Conservation (phyloP, 2,329 filamentous ascomycete genomes). For the Botrytis fragariae region DNA sequence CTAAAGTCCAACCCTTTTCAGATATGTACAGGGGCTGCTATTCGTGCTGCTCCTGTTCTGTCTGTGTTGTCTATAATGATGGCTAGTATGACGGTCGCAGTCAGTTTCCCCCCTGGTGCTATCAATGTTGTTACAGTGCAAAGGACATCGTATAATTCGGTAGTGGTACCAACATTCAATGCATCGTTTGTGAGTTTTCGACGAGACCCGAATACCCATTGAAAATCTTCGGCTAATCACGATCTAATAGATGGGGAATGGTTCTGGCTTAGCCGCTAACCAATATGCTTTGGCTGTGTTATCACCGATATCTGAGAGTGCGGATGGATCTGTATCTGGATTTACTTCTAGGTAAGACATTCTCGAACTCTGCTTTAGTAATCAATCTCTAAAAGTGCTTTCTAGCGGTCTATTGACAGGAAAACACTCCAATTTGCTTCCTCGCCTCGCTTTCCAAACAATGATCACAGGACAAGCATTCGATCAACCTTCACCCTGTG, state of each 20-base stretch:
- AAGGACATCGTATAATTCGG: constrained; percentile 1
- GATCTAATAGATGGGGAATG: constrained; percentile 30
- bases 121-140: constrained; percentile 25
- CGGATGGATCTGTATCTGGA: constrained; percentile 21
- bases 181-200: constrained; percentile 28
- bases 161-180: constrained; percentile 28
- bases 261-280: constrained; percentile 24
- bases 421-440: constrained; percentile 21
- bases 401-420: background rate
- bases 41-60: constrained; percentile 26
- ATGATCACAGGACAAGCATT: constrained; percentile 25
- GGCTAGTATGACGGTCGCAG: constrained; percentile 24
- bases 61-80: constrained; percentile 27
- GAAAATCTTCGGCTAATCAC: background rate
- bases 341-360: constrained; percentile 22
- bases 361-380: background rate
- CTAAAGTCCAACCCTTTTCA: constrained; percentile 28
- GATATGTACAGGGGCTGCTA: constrained; percentile 18
- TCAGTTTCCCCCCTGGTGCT: constrained; percentile 30
- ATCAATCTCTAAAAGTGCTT: background rate
- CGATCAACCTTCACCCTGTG: constrained; percentile 25
- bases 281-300: constrained; percentile 23
- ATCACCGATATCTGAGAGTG: constrained; percentile 8
- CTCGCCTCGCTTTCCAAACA: constrained; percentile 25
- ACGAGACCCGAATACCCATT: too few species aligned